Evolutionary conservation across 2,329 filamentous ascomycete genomes (phyloP).

Genomic region (Monosporascus cannonballus): DNA sequence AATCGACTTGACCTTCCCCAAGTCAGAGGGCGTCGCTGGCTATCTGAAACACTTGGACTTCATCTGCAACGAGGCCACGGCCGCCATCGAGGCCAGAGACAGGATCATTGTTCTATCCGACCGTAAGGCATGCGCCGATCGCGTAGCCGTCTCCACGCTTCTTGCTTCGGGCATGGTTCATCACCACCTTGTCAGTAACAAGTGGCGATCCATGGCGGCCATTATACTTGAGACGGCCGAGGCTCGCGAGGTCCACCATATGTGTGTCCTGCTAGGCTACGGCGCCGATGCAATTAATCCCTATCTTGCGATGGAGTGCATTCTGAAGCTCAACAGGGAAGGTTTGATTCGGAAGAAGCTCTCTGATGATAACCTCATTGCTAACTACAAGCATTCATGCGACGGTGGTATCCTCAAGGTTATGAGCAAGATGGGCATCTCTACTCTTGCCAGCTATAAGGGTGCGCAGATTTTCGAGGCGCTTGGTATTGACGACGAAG

Average conservation of each 20-base stretch:
- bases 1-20: conserved; percentile 91
- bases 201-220: conserved; percentile 86
- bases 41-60: conserved; percentile 83
- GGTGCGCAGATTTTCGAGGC: conserved; percentile 97
- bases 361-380: conserved; percentile 72
- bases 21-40: conserved; percentile 72
- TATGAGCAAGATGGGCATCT: conserved; percentile 99
- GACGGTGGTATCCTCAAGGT: conserved; percentile 97
- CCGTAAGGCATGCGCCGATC: conserved; percentile 73
- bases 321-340: conserved; percentile 93
- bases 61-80: conserved; percentile 79
- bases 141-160: conserved; percentile 78
- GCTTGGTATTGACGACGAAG: conserved; percentile 83
- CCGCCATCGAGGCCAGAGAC: conserved; percentile 76
- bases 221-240: conserved; percentile 89
- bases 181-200: conserved; percentile 91
- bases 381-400: conserved; percentile 95
- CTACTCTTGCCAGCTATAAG: conserved; percentile 92
- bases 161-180: conserved; percentile 91
- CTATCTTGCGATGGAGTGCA: conserved; percentile 92
- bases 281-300: conserved; percentile 92
- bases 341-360: conserved; percentile 88
- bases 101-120: conserved; percentile 87
- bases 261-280: conserved; percentile 96
- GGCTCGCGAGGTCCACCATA: conserved; percentile 95